These are phyloP conservation scores for Fusarium sp. DNA, from an alignment of 2,329 filamentous ascomycete species.

Conservation along the genomic window DNA sequence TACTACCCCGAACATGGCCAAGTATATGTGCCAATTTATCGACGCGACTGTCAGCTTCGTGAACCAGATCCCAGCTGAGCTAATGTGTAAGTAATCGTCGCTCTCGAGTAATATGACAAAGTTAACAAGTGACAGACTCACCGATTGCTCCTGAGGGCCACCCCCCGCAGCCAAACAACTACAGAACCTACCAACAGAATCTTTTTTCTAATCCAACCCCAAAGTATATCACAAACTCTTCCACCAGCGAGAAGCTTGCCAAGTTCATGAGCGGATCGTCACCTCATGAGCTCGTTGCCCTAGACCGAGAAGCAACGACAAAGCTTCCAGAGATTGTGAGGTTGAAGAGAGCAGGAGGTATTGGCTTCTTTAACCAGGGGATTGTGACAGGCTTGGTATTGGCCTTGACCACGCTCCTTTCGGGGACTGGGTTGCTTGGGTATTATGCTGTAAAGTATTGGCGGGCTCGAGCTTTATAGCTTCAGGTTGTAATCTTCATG, in stretches of 20 bases:
- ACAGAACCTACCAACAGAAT: slow-evolving; percentile 3
- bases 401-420: slow-evolving; percentile 17
- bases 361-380: slow-evolving; percentile 33
- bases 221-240: slow-evolving; percentile 14
- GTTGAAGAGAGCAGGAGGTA: slow-evolving; percentile 7
- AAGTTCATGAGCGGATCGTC: not conserved
- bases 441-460: slow-evolving; percentile 21
- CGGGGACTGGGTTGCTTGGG: slow-evolving; percentile 14
- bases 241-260: not conserved
- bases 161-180: not conserved
- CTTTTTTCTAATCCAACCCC: slow-evolving; percentile 21
- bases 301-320: slow-evolving; percentile 16
- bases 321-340: slow-evolving; percentile 18
- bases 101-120: not conserved
- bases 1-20: slow-evolving; percentile 21
- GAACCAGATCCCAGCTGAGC: slow-evolving; percentile 15
- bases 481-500: no score
- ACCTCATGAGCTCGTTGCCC: not conserved
- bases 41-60: slow-evolving; percentile 22
- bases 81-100: slow-evolving; percentile 7
- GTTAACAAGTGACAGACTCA: not conserved
- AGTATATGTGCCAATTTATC: slow-evolving; percentile 25
- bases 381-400: slow-evolving; percentile 28
- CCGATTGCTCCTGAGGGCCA: slow-evolving; percentile 5
- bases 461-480: not conserved